Evolutionary conservation across 2,329 filamentous ascomycete genomes (phyloP).

Genomic region (Penicillium digitatum): DNA sequence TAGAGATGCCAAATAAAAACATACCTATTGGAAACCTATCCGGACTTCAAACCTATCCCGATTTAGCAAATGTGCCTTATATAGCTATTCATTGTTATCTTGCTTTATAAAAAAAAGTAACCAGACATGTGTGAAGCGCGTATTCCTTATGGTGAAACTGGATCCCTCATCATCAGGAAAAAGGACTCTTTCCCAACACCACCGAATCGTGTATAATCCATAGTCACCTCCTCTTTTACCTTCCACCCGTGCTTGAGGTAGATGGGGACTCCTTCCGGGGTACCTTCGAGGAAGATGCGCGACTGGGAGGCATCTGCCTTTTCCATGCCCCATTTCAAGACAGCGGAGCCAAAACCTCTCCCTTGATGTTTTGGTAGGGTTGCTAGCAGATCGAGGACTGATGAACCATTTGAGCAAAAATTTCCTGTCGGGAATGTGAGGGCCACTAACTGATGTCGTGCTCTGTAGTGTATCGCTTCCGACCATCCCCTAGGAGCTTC

Average conservation of each 20-base stretch:
- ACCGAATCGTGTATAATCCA: slow-evolving; percentile 36
- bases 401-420: slow-evolving; percentile 5
- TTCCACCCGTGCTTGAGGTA: slow-evolving; percentile 51
- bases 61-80: neutral
- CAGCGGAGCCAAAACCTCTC: slow-evolving; percentile 43
- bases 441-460: slow-evolving; percentile 24
- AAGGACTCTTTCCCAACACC: slow-evolving; percentile 19
- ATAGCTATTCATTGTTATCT: neutral
- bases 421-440: neutral
- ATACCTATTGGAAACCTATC: no score
- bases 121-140: neutral
- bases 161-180: slow-evolving; percentile 28
- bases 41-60: neutral
- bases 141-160: neutral
- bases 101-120: no score
- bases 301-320: slow-evolving; percentile 44
- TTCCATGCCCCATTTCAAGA: slow-evolving; percentile 50
- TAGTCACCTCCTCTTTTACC: slow-evolving; percentile 35
- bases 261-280: slow-evolving; percentile 45
- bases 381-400: slow-evolving; percentile 47
- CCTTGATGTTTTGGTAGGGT: slow-evolving; percentile 46
- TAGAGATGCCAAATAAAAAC: no score
- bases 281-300: slow-evolving; percentile 52
- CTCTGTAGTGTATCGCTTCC: slow-evolving; percentile 19
- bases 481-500: slow-evolving; percentile 14